Evolutionary conservation across 2,329 filamentous ascomycete genomes (phyloP).

Genomic region (Malbranchea zuffiana): DNA sequence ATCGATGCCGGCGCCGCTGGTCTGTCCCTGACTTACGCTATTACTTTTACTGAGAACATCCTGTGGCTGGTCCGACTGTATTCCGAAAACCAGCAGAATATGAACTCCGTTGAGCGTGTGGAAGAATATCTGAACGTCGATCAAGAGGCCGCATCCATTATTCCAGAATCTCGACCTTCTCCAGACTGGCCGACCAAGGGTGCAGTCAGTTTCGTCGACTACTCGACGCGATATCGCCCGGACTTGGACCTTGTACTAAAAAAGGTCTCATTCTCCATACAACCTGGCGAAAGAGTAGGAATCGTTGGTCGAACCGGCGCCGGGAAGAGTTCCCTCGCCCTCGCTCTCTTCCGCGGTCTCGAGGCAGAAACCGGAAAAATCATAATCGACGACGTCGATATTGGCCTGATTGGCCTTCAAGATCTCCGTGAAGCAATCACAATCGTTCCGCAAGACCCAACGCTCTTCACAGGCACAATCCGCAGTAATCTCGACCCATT

Average conservation of each 20-base stretch:
- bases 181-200: conserved; percentile 77
- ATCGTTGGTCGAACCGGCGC: conserved; percentile 93
- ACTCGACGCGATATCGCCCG: conserved; percentile 77
- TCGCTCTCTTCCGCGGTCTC: conserved; percentile 85
- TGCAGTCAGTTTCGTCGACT: conserved; percentile 74
- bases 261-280: conserved; percentile 74
- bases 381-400: conserved; percentile 80
- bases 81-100: conserved; percentile 93
- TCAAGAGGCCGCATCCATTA: conserved; percentile 70
- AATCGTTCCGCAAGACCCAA: conserved; percentile 91
- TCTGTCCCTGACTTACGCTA: conserved; percentile 87
- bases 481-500: conserved; percentile 92
- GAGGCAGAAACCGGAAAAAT: conserved; percentile 88
- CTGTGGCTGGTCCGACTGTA: conserved; percentile 94
- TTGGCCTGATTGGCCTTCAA: conserved; percentile 79
- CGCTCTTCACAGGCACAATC: conserved; percentile 84
- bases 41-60: conserved; percentile 94
- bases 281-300: conserved; percentile 80
- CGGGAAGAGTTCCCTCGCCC: conserved; percentile 87
- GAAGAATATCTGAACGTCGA: conserved; percentile 96
- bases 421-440: conserved; percentile 90
- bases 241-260: conserved; percentile 82
- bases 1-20: conserved; percentile 88
- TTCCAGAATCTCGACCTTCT: conserved; percentile 67
- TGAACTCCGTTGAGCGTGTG: conserved; percentile 97